Evolutionary conservation across 306 rosid species (phyloP).

Genomic region (Betula pendula): DNA sequence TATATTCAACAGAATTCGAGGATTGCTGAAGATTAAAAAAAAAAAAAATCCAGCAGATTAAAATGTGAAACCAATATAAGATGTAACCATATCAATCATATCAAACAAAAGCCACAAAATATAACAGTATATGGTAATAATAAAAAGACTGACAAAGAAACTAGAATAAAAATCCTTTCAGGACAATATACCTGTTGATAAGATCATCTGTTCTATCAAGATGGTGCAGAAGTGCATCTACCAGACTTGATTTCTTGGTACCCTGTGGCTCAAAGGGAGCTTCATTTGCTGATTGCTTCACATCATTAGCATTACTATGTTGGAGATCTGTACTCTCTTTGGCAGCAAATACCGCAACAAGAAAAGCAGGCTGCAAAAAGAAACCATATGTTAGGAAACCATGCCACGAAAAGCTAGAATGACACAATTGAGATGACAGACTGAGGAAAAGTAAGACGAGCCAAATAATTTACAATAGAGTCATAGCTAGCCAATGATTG

Average conservation of each 20-base stretch:
- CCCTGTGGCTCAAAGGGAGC: constrained; percentile 35
- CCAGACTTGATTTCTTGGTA: constrained; percentile 44
- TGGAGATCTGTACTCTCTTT: constrained; percentile 46
- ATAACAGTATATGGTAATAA: constrained; percentile 15
- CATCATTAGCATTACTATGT: constrained; percentile 37
- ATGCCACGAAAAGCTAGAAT: background rate
- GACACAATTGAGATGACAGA: background rate
- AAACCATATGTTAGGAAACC: constrained; percentile 22
- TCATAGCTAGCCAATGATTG: background rate
- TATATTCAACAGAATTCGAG: constrained; percentile 59
- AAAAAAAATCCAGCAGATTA: constrained; percentile 22
- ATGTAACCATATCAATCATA: constrained; percentile 16
- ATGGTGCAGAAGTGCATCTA: constrained; percentile 55
- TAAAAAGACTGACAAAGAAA: constrained; percentile 11
- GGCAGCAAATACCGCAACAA: constrained; percentile 56
- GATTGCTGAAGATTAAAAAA: constrained; percentile 53
- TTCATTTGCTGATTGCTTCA: constrained; percentile 48
- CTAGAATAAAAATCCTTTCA: constrained; percentile 7
- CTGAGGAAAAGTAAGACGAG: background rate
- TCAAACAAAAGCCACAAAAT: constrained; percentile 7
- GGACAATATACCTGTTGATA: constrained; percentile 50
- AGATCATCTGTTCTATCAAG: constrained; percentile 48
- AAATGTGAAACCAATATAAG: constrained; percentile 14
- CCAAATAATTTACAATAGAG: background rate
- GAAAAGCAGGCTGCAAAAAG: constrained; percentile 82